phyloP scores from a whole-genome alignment of 306 rosid genomes.

The Castanea crenata region DNA sequence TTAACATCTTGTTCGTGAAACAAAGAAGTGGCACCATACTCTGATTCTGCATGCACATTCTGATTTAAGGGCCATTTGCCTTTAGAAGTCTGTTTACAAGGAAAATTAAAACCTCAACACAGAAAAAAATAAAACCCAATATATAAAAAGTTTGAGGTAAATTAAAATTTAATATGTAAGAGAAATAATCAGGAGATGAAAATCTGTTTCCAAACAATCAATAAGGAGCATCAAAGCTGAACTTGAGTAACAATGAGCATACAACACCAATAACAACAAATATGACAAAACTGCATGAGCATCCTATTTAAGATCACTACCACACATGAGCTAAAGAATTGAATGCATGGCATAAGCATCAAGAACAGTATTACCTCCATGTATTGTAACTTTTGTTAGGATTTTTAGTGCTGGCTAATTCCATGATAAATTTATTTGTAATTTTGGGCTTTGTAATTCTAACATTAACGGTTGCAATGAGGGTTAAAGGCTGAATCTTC shows the following conservation, averaged over 20 bases:
- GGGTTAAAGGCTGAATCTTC: too few relatives aligned
- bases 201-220: not conserved
- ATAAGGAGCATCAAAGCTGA: not conserved
- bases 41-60: conserved; percentile 24
- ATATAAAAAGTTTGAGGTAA: not conserved
- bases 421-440: not conserved
- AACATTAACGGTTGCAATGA: too few relatives aligned
- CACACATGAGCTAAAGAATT: not conserved
- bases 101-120: conserved; percentile 16
- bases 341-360: not conserved
- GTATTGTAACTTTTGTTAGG: not conserved
- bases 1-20: conserved; percentile 32
- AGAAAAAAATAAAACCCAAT: conserved; percentile 3
- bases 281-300: not conserved
- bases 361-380: not conserved
- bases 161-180: not conserved
- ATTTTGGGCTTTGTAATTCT: too few relatives aligned
- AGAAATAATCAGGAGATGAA: not conserved
- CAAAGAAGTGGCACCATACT: conserved; percentile 26
- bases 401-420: not conserved
- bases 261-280: not conserved
- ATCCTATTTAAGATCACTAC: not conserved
- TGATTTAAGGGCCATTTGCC: conserved; percentile 42
- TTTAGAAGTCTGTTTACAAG: conserved; percentile 41
- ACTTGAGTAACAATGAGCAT: not conserved